These are phyloP conservation scores for Oropetium thomaeum DNA, from an alignment of 176 grass and related monocot species.

Conservation along the genomic window DNA sequence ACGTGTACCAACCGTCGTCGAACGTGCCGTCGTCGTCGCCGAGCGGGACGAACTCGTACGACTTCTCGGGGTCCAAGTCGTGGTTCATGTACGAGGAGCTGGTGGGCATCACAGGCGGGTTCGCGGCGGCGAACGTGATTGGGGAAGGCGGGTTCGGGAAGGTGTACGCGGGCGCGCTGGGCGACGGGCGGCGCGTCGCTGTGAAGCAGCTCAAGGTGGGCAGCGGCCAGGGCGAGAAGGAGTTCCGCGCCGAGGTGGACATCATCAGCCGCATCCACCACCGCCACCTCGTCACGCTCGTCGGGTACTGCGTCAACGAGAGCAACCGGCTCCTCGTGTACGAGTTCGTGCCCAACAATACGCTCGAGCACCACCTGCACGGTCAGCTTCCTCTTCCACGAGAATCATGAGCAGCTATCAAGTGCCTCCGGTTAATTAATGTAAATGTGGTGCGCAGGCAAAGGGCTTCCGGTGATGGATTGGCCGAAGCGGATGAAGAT, in stretches of 20 bases:
- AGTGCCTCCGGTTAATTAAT: not conserved
- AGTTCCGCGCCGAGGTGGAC: slow-evolving; percentile 72
- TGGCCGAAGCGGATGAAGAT: slow-evolving; percentile 83
- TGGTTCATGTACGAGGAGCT: slow-evolving; percentile 70
- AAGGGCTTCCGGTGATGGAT: slow-evolving; percentile 55
- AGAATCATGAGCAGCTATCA: not conserved
- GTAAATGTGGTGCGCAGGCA: slow-evolving; percentile 11
- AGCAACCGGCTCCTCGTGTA: slow-evolving; percentile 70
- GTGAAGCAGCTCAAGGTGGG: slow-evolving; percentile 83
- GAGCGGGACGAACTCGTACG: slow-evolving; percentile 34
- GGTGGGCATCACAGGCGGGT: slow-evolving; percentile 43
- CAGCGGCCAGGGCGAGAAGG: slow-evolving; percentile 62
- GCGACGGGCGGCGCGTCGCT: slow-evolving; percentile 64
- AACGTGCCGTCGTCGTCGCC: slow-evolving; percentile 23
- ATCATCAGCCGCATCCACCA: slow-evolving; percentile 95
- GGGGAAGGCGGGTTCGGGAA: slow-evolving; percentile 72
- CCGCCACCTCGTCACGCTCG: slow-evolving; percentile 73
- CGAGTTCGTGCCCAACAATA: slow-evolving; percentile 74
- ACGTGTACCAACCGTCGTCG: slow-evolving; percentile 17
- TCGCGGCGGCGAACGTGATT: slow-evolving; percentile 44
- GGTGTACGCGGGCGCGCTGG: slow-evolving; percentile 51
- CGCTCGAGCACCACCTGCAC: slow-evolving; percentile 75
- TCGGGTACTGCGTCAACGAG: slow-evolving; percentile 69
- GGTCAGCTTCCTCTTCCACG: slow-evolving; percentile 37
- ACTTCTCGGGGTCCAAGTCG: slow-evolving; percentile 39